phyloP scores from a whole-genome alignment of 495 filamentous ascomycete genomes.

The Penicillium subrubescens region DNA sequence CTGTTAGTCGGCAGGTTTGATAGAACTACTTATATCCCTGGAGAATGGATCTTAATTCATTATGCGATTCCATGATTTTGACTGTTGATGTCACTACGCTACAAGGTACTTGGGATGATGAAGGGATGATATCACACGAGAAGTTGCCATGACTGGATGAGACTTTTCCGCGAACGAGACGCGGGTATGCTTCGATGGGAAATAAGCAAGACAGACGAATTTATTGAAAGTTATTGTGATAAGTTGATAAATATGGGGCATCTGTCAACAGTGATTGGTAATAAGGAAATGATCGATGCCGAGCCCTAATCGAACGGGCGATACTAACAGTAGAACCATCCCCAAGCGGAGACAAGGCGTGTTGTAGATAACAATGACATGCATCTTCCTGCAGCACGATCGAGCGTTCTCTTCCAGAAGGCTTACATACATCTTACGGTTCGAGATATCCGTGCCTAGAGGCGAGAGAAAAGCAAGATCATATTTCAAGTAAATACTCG shows the following conservation, averaged over 20 bases:
- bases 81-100: slow-evolving; percentile 27
- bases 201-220: neutral
- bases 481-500: slow-evolving; percentile 13
- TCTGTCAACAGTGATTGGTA: neutral
- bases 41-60: neutral
- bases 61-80: slow-evolving; percentile 1
- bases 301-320: neutral
- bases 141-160: slow-evolving; percentile 11
- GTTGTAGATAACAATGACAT: neutral
- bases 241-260: neutral
- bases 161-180: slow-evolving; percentile 5
- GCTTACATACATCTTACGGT: too few relatives aligned
- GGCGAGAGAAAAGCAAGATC: slow-evolving; percentile 4
- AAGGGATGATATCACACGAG: slow-evolving; percentile 31
- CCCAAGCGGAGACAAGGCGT: too few relatives aligned
- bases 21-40: neutral
- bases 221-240: neutral
- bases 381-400: neutral
- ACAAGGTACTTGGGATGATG: slow-evolving; percentile 23
- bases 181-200: neutral
- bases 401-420: neutral
- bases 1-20: neutral
- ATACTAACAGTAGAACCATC: neutral
- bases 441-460: too few relatives aligned
- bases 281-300: neutral